Evolutionary conservation across 805 yeast species (phyloP).

Genomic region (Wickerhamiella alocasiicola): DNA sequence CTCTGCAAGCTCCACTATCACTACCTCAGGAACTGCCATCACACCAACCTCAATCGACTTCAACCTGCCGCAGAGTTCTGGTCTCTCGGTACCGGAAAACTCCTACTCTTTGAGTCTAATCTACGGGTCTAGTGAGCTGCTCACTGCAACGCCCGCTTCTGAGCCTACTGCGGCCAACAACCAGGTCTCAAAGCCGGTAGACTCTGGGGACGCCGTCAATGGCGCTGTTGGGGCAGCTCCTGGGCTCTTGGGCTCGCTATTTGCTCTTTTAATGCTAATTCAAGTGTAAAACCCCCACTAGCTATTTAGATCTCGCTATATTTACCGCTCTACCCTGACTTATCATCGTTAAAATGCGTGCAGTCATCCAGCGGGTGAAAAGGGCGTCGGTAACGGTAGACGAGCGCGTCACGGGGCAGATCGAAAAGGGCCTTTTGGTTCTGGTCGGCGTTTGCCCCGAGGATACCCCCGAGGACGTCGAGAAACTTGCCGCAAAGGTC

Average conservation of each 20-base stretch:
- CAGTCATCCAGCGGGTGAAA: constrained; percentile 82
- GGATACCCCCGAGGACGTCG: constrained; percentile 66
- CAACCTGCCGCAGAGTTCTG: neutral
- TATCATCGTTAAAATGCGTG: too few relatives aligned
- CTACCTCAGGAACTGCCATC: neutral
- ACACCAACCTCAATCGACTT: neutral
- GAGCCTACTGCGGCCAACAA: neutral
- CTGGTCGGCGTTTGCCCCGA: constrained; percentile 73
- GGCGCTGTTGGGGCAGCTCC: neutral
- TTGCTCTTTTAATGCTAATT: neutral
- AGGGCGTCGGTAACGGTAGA: constrained; percentile 84
- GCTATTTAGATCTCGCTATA: neutral
- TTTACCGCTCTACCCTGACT: neutral
- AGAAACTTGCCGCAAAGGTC: constrained; percentile 54
- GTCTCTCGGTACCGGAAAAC: neutral
- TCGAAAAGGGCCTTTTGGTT: constrained; percentile 61
- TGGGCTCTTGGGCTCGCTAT: neutral
- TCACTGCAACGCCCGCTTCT: neutral
- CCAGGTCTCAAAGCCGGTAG: neutral
- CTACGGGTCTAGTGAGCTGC: neutral
- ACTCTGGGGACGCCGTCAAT: neutral
- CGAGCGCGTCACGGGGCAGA: constrained; percentile 51
- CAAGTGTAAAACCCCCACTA: neutral
- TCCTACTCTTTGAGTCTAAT: too few relatives aligned
- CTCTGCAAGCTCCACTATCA: neutral